Percentiles rank a stretch among this genome's conserved stretches.
Conservation (phyloP, 2,329 filamentous ascomycete genomes). For the Penicillium sp. region DNA sequence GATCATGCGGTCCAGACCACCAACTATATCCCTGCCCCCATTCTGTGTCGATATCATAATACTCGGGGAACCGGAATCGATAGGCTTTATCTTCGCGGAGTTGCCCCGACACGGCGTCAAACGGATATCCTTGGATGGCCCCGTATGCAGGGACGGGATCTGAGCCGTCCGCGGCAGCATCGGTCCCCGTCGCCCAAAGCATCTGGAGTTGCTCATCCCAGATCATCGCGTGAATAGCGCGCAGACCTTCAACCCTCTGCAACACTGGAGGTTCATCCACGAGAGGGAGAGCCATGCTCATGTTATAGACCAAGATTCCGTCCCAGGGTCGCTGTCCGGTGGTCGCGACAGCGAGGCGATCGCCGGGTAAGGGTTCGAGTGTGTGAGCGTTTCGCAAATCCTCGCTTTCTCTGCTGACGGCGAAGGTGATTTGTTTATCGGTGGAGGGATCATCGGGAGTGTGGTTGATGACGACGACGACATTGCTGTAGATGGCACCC, state of each 20-base stretch:
- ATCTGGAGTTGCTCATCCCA: constrained; percentile 26
- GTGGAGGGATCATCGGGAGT: constrained; percentile 20
- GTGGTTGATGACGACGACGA: constrained; percentile 25
- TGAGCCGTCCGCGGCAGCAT: constrained; percentile 25
- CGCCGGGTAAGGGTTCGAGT: constrained; percentile 21
- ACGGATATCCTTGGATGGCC: constrained; percentile 23
- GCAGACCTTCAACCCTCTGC: constrained; percentile 24
- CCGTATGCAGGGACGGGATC: constrained; percentile 22
- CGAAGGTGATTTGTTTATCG: constrained; percentile 27
- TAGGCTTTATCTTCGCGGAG: constrained; percentile 15
- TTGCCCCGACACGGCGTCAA: constrained; percentile 17
- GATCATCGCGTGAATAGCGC: constrained; percentile 26
- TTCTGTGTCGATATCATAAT: constrained; percentile 20
- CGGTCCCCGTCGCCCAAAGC: constrained; percentile 25
- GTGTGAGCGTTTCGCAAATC: constrained; percentile 24
- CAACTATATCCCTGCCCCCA: constrained; percentile 25
- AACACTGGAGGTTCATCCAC: constrained; percentile 21
- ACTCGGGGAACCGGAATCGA: constrained; percentile 13
- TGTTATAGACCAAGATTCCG: constrained; percentile 25
- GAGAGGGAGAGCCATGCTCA: constrained; percentile 18
- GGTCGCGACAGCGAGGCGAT: constrained; percentile 22
- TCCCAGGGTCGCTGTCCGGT: constrained; percentile 25
- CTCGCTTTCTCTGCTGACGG: constrained; percentile 21
- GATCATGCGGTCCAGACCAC: constrained; percentile 26
- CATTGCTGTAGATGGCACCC: constrained; percentile 22